Conservation (phyloP, 129 eudicot species). For the Pseudognaphalium luteoalbum region DNA sequence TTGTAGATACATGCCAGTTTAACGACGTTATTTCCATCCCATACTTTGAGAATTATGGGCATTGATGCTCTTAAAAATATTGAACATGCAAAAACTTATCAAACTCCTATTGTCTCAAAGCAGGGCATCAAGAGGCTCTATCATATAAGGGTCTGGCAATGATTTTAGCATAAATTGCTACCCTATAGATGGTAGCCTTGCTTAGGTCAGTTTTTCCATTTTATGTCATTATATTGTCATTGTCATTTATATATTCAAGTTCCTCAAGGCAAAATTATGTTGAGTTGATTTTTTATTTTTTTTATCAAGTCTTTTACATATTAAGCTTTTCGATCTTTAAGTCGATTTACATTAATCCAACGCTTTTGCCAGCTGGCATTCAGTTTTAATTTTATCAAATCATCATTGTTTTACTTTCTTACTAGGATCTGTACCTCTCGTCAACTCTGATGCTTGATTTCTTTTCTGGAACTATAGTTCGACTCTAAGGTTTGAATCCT, state of each 20-base stretch:
- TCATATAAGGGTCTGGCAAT: constrained; percentile 77
- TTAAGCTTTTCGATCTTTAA: constrained; percentile 36
- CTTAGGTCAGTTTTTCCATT: constrained; percentile 76
- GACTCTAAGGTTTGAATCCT: no score
- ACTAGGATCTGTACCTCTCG: no score
- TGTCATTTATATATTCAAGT: constrained; percentile 44
- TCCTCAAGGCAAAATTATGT: constrained; percentile 33
- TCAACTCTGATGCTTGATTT: no score
- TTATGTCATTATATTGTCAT: constrained; percentile 47
- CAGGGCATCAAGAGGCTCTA: constrained; percentile 92
- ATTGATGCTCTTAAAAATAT: constrained; percentile 35
- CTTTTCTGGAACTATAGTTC: no score
- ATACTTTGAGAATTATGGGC: constrained; percentile 41
- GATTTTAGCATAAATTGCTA: constrained; percentile 78
- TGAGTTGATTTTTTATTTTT: constrained; percentile 29
- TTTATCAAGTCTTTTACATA: constrained; percentile 31
- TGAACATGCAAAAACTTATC: constrained; percentile 50
- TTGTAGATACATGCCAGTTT: no score
- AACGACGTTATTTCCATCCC: constrained; percentile 48
- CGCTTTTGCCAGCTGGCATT: constrained; percentile 9
- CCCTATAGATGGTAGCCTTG: constrained; percentile 70
- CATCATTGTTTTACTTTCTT: no score
- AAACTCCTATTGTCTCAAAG: constrained; percentile 86
- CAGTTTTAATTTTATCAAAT: no score
- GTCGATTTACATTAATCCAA: constrained; percentile 36